Evolutionary conservation across 2,329 filamentous ascomycete genomes (phyloP).

Genomic region (Cladosporium sp.): DNA sequence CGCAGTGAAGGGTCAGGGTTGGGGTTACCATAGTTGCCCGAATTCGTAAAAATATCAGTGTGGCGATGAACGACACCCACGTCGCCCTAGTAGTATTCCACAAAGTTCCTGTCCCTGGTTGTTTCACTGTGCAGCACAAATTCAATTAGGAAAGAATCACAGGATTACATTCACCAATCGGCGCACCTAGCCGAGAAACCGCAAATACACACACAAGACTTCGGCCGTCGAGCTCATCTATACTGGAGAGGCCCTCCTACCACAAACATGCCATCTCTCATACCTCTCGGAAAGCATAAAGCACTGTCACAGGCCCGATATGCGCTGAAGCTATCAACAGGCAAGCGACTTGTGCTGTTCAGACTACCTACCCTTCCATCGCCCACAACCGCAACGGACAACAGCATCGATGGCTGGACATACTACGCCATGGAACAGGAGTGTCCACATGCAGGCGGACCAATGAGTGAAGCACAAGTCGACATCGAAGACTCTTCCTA

Average conservation of each 20-base stretch:
- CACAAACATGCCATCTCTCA: conserved; percentile 9
- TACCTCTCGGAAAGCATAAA: conserved; percentile 9
- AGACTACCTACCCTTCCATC: conserved; percentile 17
- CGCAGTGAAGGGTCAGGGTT: background rate
- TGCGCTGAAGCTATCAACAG: conserved; percentile 18
- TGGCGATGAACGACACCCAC: background rate
- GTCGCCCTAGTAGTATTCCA: background rate
- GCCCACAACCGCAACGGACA: conserved; percentile 1
- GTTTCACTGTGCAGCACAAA: rapidly evolving
- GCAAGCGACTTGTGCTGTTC: conserved; percentile 21
- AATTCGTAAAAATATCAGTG: background rate
- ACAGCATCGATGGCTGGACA: conserved; percentile 20
- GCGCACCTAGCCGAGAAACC: background rate
- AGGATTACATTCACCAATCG: background rate
- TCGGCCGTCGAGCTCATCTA: background rate
- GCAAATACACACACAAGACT: background rate
- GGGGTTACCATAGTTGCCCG: background rate
- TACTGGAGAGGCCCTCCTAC: background rate
- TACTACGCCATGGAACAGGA: conserved; percentile 24
- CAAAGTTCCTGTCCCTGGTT: background rate
- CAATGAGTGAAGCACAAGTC: conserved; percentile 22
- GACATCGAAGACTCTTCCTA: conserved; percentile 23
- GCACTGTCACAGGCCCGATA: conserved; percentile 18
- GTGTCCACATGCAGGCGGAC: conserved; percentile 22
- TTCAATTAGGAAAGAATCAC: background rate